These are phyloP conservation scores for Colletotrichum horii DNA, from an alignment of 2,329 filamentous ascomycete genomes.

Conservation along the genomic window DNA sequence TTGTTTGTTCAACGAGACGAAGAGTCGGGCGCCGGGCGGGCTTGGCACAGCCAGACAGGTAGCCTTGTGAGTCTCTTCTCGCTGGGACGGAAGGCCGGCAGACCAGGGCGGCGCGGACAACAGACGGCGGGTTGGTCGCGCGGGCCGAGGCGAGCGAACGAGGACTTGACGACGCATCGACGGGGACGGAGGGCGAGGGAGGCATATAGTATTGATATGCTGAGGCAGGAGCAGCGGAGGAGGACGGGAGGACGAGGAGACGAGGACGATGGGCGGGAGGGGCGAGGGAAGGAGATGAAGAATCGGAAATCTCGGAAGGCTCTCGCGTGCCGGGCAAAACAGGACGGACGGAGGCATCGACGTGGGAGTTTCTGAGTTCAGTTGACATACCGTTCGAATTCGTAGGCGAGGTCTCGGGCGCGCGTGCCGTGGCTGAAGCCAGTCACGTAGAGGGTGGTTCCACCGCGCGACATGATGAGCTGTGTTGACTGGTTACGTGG, in stretches of 20 bases:
- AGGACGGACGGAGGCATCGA: slow-evolving; percentile 54
- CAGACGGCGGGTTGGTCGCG: not conserved
- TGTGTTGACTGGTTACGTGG: slow-evolving; percentile 16
- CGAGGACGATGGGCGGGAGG: slow-evolving; percentile 39
- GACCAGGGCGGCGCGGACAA: slow-evolving; percentile 7
- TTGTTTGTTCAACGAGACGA: not conserved
- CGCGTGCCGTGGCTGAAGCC: slow-evolving; percentile 99
- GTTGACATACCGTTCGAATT: slow-evolving; percentile 99
- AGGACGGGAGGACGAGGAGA: slow-evolving; percentile 32
- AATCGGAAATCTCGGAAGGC: slow-evolving; percentile 35
- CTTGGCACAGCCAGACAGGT: not conserved
- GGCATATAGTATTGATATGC: slow-evolving; percentile 9
- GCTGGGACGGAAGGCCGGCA: slow-evolving; percentile 5
- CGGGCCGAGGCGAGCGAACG: slow-evolving; percentile 12
- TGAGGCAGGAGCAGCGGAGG: slow-evolving; percentile 33
- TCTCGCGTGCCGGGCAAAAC: slow-evolving; percentile 34
- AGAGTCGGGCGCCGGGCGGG: slow-evolving; percentile 3
- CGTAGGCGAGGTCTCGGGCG: slow-evolving; percentile 98
- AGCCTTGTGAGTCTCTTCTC: not conserved
- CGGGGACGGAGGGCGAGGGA: slow-evolving; percentile 51
- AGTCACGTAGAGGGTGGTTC: slow-evolving; percentile 96
- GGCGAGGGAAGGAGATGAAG: slow-evolving; percentile 33
- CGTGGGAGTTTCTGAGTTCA: slow-evolving; percentile 40
- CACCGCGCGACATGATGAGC: slow-evolving; percentile 82
- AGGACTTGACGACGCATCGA: slow-evolving; percentile 27